Evolutionary conservation across 345 rosid genomes (phyloP).

Genomic region (Salix caprea): DNA sequence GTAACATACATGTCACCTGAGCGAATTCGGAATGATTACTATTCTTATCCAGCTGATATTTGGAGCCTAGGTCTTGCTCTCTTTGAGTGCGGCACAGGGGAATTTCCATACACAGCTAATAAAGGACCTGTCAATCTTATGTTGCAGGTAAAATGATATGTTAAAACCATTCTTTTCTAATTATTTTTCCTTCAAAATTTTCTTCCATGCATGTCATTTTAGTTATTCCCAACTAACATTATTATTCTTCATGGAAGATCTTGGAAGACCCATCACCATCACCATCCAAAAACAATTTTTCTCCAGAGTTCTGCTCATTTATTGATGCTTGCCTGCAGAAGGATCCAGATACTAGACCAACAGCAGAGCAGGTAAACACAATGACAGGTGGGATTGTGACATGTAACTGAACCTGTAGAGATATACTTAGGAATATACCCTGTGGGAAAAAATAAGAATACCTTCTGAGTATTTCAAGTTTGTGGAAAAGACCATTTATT

Average conservation of each 20-base stretch:
- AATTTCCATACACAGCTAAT: conserved; percentile 76
- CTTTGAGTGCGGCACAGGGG: conserved; percentile 93
- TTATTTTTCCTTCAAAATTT: conserved; percentile 5
- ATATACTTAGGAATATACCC: too few relatives aligned
- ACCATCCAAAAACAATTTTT: conserved; percentile 59
- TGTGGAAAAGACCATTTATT: background rate
- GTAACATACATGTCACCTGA: conserved; percentile 99
- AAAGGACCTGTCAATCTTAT: conserved; percentile 94
- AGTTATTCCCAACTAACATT: conserved; percentile 1
- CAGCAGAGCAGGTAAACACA: conserved; percentile 74
- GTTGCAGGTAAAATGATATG: conserved; percentile 62
- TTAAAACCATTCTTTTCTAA: background rate
- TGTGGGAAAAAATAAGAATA: too few relatives aligned
- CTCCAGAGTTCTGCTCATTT: conserved; percentile 87
- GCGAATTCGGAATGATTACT: conserved; percentile 71
- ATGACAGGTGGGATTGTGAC: background rate
- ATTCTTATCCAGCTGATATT: conserved; percentile 95
- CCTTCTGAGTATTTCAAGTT: too few relatives aligned
- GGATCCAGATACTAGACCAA: conserved; percentile 79
- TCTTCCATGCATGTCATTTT: background rate
- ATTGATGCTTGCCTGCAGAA: conserved; percentile 82
- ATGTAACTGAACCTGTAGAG: background rate
- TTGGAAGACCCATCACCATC: conserved; percentile 95
- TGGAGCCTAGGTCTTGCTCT: conserved; percentile 98
- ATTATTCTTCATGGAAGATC: conserved; percentile 43